Conservation (phyloP, 2,329 filamentous ascomycete species). For the Trichophyton equinum region DNA sequence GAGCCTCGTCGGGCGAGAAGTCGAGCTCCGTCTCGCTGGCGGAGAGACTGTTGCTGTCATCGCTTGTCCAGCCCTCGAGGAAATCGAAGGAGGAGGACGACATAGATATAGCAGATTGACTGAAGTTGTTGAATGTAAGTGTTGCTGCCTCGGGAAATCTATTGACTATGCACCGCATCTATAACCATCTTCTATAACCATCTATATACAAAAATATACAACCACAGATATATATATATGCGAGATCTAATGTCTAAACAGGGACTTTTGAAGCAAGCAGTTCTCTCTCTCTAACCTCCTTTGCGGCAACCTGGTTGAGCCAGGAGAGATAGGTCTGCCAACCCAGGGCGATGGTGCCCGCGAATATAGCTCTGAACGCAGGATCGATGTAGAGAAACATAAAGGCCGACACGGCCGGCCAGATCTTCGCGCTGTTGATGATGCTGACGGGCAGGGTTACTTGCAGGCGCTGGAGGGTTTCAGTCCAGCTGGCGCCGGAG, state of each 20-base stretch:
- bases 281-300: constrained; percentile 29
- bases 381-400: constrained; percentile 73
- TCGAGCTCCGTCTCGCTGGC: constrained; percentile 45
- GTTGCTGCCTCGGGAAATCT: not conserved
- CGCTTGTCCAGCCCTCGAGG: constrained; percentile 5
- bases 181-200: not conserved
- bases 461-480: constrained; percentile 57
- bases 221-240: not conserved
- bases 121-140: not conserved
- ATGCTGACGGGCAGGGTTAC: constrained; percentile 65
- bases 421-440: constrained; percentile 70
- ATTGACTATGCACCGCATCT: not conserved
- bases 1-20: constrained; percentile 46
- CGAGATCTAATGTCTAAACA: not conserved
- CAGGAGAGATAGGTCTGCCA: constrained; percentile 89
- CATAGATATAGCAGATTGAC: not conserved
- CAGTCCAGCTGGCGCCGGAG: constrained; percentile 51
- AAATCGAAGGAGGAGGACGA: not conserved
- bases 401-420: constrained; percentile 77
- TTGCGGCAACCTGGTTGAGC: constrained; percentile 62
- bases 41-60: not conserved
- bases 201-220: not conserved
- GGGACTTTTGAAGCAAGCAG: not conserved
- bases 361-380: constrained; percentile 69
- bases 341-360: constrained; percentile 65